phyloP scores from a whole-genome alignment of 805 yeast species.

The Kregervanrija fluxuum region DNA sequence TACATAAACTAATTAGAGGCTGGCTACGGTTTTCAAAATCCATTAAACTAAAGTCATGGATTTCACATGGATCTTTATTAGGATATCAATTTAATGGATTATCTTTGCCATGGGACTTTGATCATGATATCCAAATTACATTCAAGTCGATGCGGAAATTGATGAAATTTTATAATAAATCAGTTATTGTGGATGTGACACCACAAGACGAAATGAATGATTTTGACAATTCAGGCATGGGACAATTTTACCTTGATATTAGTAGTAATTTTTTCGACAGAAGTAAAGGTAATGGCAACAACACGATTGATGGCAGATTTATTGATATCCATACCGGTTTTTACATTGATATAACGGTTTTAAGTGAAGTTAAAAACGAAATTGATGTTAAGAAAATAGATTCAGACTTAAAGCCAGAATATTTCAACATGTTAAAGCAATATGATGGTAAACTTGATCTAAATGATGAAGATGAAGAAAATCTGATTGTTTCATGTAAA shows the following conservation, averaged over 20 bases:
- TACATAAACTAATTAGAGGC: conserved; percentile 43
- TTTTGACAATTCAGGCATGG: conserved; percentile 24
- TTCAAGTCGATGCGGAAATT: conserved; percentile 34
- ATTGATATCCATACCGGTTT: conserved; percentile 42
- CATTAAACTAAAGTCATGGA: conserved; percentile 45
- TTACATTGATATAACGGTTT: conserved; percentile 37
- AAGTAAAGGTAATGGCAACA: conserved; percentile 35
- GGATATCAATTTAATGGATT: conserved; percentile 57
- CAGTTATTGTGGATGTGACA: conserved; percentile 37
- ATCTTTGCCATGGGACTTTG: conserved; percentile 53
- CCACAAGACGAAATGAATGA: neutral
- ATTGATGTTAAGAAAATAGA: conserved; percentile 2
- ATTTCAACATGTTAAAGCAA: conserved; percentile 10
- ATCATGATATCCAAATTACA: conserved; percentile 53
- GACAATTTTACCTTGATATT: conserved; percentile 26
- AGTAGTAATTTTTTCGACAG: conserved; percentile 28
- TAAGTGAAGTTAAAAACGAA: conserved; percentile 13
- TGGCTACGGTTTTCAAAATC: conserved; percentile 44
- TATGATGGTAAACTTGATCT: conserved; percentile 1
- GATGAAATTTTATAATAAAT: conserved; percentile 40
- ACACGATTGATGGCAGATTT: conserved; percentile 48
- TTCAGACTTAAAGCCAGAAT: conserved; percentile 9
- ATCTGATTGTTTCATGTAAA: conserved; percentile 35
- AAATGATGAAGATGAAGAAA: conserved; percentile 3
- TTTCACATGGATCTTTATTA: conserved; percentile 54